Evolutionary conservation across 257 asterid species (phyloP).

Genomic region (Solanum ossicruentum): DNA sequence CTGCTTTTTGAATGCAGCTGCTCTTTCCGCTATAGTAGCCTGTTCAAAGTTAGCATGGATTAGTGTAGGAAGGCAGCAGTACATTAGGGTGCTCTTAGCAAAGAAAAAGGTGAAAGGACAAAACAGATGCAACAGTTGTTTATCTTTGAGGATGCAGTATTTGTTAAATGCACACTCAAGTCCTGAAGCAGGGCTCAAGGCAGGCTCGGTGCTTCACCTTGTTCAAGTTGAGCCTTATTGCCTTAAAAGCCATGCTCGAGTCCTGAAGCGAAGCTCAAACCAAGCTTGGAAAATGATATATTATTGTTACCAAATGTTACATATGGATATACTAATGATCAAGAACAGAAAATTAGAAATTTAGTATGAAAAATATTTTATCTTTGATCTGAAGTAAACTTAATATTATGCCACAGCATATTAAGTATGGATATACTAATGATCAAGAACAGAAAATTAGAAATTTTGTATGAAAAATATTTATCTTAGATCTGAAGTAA

Average conservation of each 20-base stretch:
- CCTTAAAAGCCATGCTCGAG: not conserved
- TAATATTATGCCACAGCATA: not conserved
- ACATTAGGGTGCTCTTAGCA: not conserved
- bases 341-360: not conserved
- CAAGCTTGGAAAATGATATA: not conserved
- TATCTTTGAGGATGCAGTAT: not conserved
- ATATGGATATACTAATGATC: not conserved
- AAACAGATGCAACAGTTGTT: not conserved
- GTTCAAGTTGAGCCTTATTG: not conserved
- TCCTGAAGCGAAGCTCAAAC: not conserved
- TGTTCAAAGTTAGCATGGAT: conserved; percentile 14
- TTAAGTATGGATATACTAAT: not conserved
- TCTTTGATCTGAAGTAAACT: not conserved
- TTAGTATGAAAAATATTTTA: not conserved
- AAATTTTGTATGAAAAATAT: not conserved
- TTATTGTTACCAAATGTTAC: not conserved
- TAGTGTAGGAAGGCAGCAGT: not conserved
- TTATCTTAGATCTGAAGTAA: not conserved
- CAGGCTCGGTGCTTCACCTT: not conserved
- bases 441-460: not conserved
- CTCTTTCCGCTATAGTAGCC: conserved; percentile 88
- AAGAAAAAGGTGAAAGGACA: conserved; percentile 1
- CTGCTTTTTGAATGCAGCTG: conserved; percentile 75
- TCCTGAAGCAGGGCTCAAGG: not conserved
- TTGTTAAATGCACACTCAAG: not conserved